Evolutionary conservation across 2,329 filamentous ascomycete species (phyloP).

Genomic region (Meredithiella fracta): DNA sequence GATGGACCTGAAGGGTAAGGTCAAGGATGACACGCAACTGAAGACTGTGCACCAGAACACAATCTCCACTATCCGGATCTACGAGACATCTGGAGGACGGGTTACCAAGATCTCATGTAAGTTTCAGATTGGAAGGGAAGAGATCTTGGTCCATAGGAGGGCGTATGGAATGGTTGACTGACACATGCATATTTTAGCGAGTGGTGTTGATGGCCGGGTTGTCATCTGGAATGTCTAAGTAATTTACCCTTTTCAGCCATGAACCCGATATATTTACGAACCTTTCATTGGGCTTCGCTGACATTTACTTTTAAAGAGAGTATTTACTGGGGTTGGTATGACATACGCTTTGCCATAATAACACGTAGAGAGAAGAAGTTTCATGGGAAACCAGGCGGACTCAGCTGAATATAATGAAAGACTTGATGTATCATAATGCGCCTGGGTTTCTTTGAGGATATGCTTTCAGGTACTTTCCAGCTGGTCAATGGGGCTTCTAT

Average conservation of each 20-base stretch:
- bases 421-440: background rate
- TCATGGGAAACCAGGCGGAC: background rate
- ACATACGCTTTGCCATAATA: background rate
- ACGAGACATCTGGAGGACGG: slow-evolving; percentile 45
- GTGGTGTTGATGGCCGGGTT: slow-evolving; percentile 66
- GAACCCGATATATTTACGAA: background rate
- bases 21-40: slow-evolving; percentile 80
- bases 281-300: background rate
- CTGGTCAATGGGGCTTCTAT: background rate
- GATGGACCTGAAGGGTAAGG: slow-evolving; percentile 95
- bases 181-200: slow-evolving; percentile 33
- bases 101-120: slow-evolving; percentile 78
- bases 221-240: slow-evolving; percentile 58
- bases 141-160: slow-evolving; percentile 16
- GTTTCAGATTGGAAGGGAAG: slow-evolving; percentile 22
- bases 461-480: background rate
- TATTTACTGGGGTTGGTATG: background rate
- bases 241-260: slow-evolving; percentile 2
- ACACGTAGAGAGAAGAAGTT: background rate
- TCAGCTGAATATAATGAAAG: background rate
- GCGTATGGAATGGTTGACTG: slow-evolving; percentile 7
- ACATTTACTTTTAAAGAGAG: slow-evolving; percentile 2
- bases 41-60: slow-evolving; percentile 96
- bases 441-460: background rate
- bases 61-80: slow-evolving; percentile 68